A percentile compares a stretch with the other conserved stretches of the same genome.
phyloP scores from a whole-genome alignment of 139 green algal genomes.

The Chlorella ohadii region DNA sequence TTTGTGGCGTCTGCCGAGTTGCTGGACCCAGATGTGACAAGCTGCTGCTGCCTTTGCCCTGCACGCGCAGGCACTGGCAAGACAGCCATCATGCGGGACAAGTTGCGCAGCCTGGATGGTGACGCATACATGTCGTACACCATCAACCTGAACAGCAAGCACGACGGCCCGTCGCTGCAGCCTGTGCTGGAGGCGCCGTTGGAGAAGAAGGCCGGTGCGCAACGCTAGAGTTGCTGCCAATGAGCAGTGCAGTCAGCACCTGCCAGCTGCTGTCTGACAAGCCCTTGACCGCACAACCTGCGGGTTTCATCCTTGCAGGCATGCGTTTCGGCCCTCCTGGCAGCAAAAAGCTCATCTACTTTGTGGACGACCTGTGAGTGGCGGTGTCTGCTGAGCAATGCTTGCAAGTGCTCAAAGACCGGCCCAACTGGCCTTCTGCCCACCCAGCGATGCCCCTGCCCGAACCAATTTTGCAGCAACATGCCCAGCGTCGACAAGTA shows the following conservation, averaged over 20 bases:
- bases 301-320: constrained; percentile 43
- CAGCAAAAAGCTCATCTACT: constrained; percentile 81
- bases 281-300: no score
- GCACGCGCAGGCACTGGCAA: constrained; percentile 78
- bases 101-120: constrained; percentile 84
- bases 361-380: constrained; percentile 84
- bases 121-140: constrained; percentile 64
- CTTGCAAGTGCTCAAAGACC: no score
- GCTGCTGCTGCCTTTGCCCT: no score
- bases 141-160: constrained; percentile 92
- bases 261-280: no score
- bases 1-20: no score
- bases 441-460: no score
- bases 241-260: no score
- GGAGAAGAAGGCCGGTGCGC: constrained; percentile 78
- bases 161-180: constrained; percentile 82
- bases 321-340: constrained; percentile 89
- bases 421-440: no score
- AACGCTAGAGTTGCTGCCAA: no score
- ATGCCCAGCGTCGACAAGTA: constrained; percentile 96
- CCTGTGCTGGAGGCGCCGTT: constrained; percentile 80
- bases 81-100: constrained; percentile 87
- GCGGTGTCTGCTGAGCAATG: no score
- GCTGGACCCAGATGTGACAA: no score
- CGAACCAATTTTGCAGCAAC: constrained; percentile 66